These are phyloP conservation scores for Gremmenia infestans DNA, from an alignment of 2,329 filamentous ascomycete genomes.

Conservation along the genomic window DNA sequence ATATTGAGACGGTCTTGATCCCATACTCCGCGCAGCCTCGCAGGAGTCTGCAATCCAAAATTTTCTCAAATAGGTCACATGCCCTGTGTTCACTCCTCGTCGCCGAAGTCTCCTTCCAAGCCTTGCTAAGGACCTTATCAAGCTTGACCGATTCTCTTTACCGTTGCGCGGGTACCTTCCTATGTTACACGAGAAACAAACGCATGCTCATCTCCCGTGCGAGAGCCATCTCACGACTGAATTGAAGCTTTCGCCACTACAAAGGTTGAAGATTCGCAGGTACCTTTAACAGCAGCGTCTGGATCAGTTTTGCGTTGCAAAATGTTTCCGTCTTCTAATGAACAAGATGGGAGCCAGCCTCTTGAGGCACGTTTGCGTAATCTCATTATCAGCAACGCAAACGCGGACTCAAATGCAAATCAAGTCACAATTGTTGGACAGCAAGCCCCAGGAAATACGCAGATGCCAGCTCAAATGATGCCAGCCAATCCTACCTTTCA, in stretches of 20 bases:
- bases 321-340: slow-evolving; percentile 21
- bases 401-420: not conserved
- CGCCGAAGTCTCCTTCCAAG: too few species aligned
- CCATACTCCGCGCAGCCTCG: too few species aligned
- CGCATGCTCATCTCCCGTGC: not conserved
- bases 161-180: not conserved
- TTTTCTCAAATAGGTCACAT: not conserved
- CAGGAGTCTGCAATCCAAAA: not conserved
- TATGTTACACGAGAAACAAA: not conserved
- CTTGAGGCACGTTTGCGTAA: slow-evolving; percentile 55
- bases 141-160: too few species aligned
- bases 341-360: slow-evolving; percentile 11
- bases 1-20: not conserved
- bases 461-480: slow-evolving; percentile 11
- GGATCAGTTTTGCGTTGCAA: not conserved
- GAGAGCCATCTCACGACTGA: not conserved
- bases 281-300: not conserved
- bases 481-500: not conserved
- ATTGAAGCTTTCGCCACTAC: too few species aligned
- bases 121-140: too few species aligned
- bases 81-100: not conserved
- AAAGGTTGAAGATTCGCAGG: not conserved
- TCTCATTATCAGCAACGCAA: slow-evolving; percentile 53
- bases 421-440: not conserved
- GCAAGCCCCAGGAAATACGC: not conserved